Base-by-base conservation (phyloP, 352 stramenopile genomes). In the Pythium phragmiticola region DNA sequence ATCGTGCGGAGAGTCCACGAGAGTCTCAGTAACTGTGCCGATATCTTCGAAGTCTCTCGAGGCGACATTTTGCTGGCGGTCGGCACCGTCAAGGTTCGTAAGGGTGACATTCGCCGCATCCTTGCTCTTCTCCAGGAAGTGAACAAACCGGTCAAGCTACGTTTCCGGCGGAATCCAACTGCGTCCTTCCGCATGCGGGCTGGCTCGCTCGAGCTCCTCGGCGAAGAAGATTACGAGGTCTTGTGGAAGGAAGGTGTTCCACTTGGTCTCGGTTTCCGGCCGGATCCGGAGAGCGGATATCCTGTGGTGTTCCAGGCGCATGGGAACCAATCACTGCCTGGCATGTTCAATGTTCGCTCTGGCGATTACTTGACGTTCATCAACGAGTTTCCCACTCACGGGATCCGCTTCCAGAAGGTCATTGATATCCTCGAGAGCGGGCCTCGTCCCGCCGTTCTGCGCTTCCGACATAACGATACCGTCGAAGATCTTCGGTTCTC, bases 161-260 rank as follows among this genome's bases (percentile, higher is more conserved):
- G 79, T 28, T 95, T 95, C 64, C 63, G 88, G 28, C 81, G 87
- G 14, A 91, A 85, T 57, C 82, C 83, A 34, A 87, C 81, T 7
- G 80, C 83, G 37, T 91, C 79, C 9, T 91, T 89, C 63, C 74
- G 78, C 4, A 70, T 88, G 46, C 80, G 84, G 14, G 78, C 83
- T 30, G 80, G 81, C 26, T 92, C 82, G 47, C 74, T 92, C 2
- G 84, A 90, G 50, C 60, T 93, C 28, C 65, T 94, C 7, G 83
- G 83, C 21, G 84, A 92, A 75, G 82, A 95, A 67, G 87, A 95
- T 49, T 95, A 94, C 56, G 87, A 95, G 54, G 85, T 95, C 36
- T 52, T 94, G 43, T 95, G 87, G 87, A 84, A 84, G 46, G 84
- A 95, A 68, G 82, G 82, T n/a, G 84, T 93, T 12, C 84, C 86